These are phyloP conservation scores for Coffea humblotiana DNA, from an alignment of 305 asterid species.

Conservation along the genomic window DNA sequence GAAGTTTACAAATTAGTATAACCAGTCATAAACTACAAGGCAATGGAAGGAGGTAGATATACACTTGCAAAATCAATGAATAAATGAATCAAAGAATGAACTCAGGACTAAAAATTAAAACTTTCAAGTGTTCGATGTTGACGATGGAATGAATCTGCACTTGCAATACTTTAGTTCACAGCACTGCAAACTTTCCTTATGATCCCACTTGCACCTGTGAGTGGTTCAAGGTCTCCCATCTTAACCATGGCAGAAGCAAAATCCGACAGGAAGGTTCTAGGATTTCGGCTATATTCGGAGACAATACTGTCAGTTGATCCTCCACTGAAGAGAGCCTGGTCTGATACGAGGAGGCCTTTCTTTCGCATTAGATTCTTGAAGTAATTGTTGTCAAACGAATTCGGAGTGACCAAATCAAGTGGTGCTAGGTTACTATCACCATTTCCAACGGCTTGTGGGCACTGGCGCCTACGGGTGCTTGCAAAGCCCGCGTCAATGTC, in stretches of 20 bases:
- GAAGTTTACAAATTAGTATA: too few relatives aligned
- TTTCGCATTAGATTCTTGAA: slow-evolving; percentile 36
- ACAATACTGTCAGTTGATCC: slow-evolving; percentile 39
- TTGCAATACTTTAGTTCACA: slow-evolving; percentile 14
- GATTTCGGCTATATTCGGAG: slow-evolving; percentile 31
- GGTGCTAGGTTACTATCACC: slow-evolving; percentile 55
- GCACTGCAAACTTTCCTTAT: slow-evolving; percentile 42
- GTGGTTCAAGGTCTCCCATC: slow-evolving; percentile 46
- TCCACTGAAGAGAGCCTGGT: slow-evolving; percentile 39
- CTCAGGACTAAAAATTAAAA: not conserved
- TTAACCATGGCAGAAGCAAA: slow-evolving; percentile 45
- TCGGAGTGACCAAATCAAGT: slow-evolving; percentile 41
- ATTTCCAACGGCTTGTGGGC: slow-evolving; percentile 36
- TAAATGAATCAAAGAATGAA: not conserved
- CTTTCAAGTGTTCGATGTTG: too few relatives aligned
- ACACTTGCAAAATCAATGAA: not conserved
- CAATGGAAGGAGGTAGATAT: not conserved
- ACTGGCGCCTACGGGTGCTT: slow-evolving; percentile 41
- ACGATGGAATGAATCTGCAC: not conserved
- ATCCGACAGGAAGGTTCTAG: slow-evolving; percentile 30
- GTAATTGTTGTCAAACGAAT: slow-evolving; percentile 43
- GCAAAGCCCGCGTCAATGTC: slow-evolving; percentile 57
- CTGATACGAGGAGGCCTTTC: slow-evolving; percentile 43
- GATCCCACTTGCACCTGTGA: slow-evolving; percentile 35
- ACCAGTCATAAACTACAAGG: not conserved